phyloP scores from a whole-genome alignment of 345 rosid species.

The Heritiera littoralis region DNA sequence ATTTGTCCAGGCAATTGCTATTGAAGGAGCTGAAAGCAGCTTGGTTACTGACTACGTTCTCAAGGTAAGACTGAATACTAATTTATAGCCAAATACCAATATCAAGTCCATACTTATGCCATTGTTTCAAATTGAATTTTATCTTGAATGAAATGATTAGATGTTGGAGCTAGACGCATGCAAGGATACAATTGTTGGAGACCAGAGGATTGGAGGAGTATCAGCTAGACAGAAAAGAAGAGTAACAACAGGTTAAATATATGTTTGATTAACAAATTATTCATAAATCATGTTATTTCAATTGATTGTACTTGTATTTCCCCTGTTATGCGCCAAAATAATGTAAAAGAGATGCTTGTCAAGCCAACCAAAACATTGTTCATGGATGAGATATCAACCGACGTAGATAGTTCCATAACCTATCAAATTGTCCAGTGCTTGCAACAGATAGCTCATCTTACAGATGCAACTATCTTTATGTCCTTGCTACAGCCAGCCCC shows the following conservation, averaged over 20 bases:
- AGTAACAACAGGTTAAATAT: slow-evolving; percentile 72
- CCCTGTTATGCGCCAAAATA: not conserved
- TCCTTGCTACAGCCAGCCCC: slow-evolving; percentile 92
- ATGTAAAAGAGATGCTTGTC: slow-evolving; percentile 88
- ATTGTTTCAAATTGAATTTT: not conserved
- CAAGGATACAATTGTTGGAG: slow-evolving; percentile 79
- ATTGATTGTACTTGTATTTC: too few species aligned
- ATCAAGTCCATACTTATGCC: not conserved
- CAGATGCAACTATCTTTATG: slow-evolving; percentile 71
- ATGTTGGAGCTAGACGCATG: slow-evolving; percentile 81
- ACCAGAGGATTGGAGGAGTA: slow-evolving; percentile 72
- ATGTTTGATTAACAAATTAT: not conserved
- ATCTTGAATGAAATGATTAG: slow-evolving; percentile 34
- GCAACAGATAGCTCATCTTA: slow-evolving; percentile 75
- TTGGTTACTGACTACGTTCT: slow-evolving; percentile 85
- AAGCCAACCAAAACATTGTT: slow-evolving; percentile 85
- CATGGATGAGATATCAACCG: slow-evolving; percentile 97
- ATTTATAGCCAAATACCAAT: not conserved
- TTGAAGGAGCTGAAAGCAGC: slow-evolving; percentile 69
- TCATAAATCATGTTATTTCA: not conserved
- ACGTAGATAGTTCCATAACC: slow-evolving; percentile 89
- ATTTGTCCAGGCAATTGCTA: slow-evolving; percentile 47
- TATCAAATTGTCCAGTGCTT: slow-evolving; percentile 83
- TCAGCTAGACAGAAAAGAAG: slow-evolving; percentile 87
- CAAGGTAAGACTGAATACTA: slow-evolving; percentile 45